phyloP scores from a whole-genome alignment of 2,329 filamentous ascomycete species.

The Diaporthe australafricana region DNA sequence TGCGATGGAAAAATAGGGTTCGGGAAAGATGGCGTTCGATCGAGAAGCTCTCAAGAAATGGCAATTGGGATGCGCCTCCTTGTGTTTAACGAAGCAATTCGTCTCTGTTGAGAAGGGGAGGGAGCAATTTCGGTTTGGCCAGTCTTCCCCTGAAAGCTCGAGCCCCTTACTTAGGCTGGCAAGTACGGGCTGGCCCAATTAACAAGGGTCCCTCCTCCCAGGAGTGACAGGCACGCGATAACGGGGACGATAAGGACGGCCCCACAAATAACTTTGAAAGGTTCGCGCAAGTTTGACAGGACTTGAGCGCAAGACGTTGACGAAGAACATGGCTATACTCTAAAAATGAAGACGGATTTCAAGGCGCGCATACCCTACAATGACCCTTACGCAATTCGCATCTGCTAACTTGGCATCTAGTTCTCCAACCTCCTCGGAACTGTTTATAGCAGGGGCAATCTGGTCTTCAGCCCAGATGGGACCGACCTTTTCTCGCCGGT shows the following conservation, averaged over 20 bases:
- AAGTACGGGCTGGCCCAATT: slow-evolving; percentile 26
- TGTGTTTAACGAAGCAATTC: slow-evolving; percentile 25
- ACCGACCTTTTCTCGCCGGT: slow-evolving; percentile 96
- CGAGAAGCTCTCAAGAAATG: slow-evolving; percentile 23
- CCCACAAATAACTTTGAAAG: slow-evolving; percentile 32
- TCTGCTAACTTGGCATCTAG: slow-evolving; percentile 57
- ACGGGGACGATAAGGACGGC: slow-evolving; percentile 16
- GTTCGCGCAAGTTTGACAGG: slow-evolving; percentile 29
- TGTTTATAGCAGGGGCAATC: slow-evolving; percentile 97
- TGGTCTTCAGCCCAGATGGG: slow-evolving; percentile 96
- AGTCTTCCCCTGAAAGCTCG: slow-evolving; percentile 26
- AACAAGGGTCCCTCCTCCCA: slow-evolving; percentile 12
- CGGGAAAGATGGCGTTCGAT: slow-evolving; percentile 19
- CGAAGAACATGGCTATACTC: slow-evolving; percentile 48
- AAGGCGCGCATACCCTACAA: slow-evolving; percentile 69
- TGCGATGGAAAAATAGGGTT: not conserved
- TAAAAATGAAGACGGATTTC: slow-evolving; percentile 98
- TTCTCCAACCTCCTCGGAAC: slow-evolving; percentile 99
- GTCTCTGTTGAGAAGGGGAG: slow-evolving; percentile 31
- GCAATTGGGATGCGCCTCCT: slow-evolving; percentile 23
- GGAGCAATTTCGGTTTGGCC: slow-evolving; percentile 32
- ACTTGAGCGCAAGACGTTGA: not conserved
- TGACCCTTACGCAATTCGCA: not conserved
- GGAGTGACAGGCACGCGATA: slow-evolving; percentile 15
- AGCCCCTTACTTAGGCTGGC: slow-evolving; percentile 30